Percentiles rank a stretch among this genome's conserved stretches.
phyloP scores from a whole-genome alignment of 768 basidiomycete species.

The Hysterangium stoloniferum region DNA sequence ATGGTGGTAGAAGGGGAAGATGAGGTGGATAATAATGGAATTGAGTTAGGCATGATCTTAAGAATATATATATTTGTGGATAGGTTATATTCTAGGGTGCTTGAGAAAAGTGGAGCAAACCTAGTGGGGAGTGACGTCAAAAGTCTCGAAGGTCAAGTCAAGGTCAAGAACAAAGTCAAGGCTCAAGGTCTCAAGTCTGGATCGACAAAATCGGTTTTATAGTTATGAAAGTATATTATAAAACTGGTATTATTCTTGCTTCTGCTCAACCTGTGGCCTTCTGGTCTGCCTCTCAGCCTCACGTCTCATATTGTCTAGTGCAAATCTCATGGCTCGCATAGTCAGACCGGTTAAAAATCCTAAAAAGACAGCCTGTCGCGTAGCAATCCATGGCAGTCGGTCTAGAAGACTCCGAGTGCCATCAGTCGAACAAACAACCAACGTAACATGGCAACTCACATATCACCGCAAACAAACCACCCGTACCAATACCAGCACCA shows the following conservation, averaged over 20 bases:
- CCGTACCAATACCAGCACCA: conserved; percentile 61
- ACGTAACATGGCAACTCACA: conserved; percentile 35
- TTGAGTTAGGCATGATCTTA: not conserved
- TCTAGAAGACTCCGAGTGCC: conserved; percentile 32
- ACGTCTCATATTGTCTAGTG: conserved; percentile 23
- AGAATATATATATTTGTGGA: no score
- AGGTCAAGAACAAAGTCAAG: no score
- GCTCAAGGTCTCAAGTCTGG: no score
- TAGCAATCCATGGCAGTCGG: conserved; percentile 45
- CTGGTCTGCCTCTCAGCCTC: conserved; percentile 17
- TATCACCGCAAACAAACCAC: conserved; percentile 45
- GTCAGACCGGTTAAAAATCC: conserved; percentile 52
- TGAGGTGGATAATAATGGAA: not conserved
- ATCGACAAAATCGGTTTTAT: no score
- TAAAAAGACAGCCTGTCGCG: conserved; percentile 39
- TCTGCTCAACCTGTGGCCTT: no score
- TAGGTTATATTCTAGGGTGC: no score
- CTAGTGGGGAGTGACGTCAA: conserved; percentile 11
- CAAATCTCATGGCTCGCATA: conserved; percentile 41
- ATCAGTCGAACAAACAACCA: not conserved
- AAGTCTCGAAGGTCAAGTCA: no score
- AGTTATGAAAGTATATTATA: no score
- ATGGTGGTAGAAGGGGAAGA: conserved; percentile 9
- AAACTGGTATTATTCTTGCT: no score
- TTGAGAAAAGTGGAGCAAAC: no score